Conservation (phyloP, 1,139 yeast genomes). For the Pichia inconspicua region DNA sequence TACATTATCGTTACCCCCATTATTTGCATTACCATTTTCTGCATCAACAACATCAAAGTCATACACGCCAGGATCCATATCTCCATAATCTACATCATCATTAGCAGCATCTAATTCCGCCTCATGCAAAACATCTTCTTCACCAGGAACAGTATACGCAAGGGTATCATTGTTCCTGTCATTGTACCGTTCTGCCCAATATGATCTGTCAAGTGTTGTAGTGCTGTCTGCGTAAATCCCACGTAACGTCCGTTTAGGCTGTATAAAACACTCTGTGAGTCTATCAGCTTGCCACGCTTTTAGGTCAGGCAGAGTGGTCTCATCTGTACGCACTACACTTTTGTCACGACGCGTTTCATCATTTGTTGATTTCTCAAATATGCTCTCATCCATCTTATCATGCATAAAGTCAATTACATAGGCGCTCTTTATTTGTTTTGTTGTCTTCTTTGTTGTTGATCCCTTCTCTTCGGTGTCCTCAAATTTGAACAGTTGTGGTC, state of each 20-base stretch:
- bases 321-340: slow-evolving; percentile 33
- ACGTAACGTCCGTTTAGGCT: slow-evolving; percentile 36
- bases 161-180: slow-evolving; percentile 28
- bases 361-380: slow-evolving; percentile 44
- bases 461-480: not conserved
- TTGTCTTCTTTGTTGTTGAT: not conserved
- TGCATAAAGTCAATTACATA: slow-evolving; percentile 36
- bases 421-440: not conserved
- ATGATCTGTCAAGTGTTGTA: slow-evolving; percentile 45
- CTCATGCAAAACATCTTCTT: not conserved
- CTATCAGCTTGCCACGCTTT: slow-evolving; percentile 63
- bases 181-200: slow-evolving; percentile 64
- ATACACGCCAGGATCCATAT: slow-evolving; percentile 21
- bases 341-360: slow-evolving; percentile 27
- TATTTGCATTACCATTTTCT: not conserved
- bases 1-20: not conserved
- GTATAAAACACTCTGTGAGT: slow-evolving; percentile 60
- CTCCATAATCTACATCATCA: not conserved
- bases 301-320: slow-evolving; percentile 63
- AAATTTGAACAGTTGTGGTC: not conserved
- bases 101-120: slow-evolving; percentile 1
- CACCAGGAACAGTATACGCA: not conserved
- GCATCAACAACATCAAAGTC: slow-evolving; percentile 18
- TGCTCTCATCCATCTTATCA: slow-evolving; percentile 34
- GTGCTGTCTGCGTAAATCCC: slow-evolving; percentile 9